Evolutionary conservation across 2,329 filamentous ascomycete genomes (phyloP), one percentile per base, ranked within the genome.

Genomic region (Paraphaeosphaeria sporulosa): DNA sequence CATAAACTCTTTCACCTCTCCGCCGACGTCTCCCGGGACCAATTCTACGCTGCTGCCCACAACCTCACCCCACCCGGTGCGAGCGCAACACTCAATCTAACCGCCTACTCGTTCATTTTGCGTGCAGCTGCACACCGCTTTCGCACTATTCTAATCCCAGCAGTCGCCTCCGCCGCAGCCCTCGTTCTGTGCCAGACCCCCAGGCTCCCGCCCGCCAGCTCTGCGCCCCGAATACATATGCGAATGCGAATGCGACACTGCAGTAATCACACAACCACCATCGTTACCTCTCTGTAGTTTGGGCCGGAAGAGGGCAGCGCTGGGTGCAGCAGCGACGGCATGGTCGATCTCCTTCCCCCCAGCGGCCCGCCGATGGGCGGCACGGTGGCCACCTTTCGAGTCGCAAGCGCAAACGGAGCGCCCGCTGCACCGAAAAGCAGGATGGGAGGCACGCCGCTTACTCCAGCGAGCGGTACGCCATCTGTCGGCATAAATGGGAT

Each of bases 401-500:
- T 77, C 64, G 74, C 74, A 43, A 71, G 69, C 51, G 69, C 76
- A 55, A 71, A 67, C 44, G 69, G 65, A 55, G 56, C 58, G 15
- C 64, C 64, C 34, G 66, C 72, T 42, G 67, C 66, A n/a, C 62
- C 71, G 23, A 73, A 71, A 53, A 68, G 71, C 23, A 72, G 71
- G 64, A 76, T 75, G 71, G 65, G 70, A 54, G 71, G 65, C 36
- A 62, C 63, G 55, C 64, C 67, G 49, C 56, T 62, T 56, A 57
- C 69, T n/a, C 49, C 69, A 23, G 59, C 62, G 34, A 75, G 66
- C 56, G 70, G 69, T 43, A 76, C 76, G 48, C 78, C 76, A 42
- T 71, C 75, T n/a, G 79, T 74, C 59, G 79, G 76, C 61, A 73
- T 73, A 50, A 73, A 70, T 53, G 84, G 86, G 36, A 77, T 78